These are phyloP conservation scores for Dionaea muscipula DNA, from an alignment of 179 eudicot genomes.

Conservation along the genomic window DNA sequence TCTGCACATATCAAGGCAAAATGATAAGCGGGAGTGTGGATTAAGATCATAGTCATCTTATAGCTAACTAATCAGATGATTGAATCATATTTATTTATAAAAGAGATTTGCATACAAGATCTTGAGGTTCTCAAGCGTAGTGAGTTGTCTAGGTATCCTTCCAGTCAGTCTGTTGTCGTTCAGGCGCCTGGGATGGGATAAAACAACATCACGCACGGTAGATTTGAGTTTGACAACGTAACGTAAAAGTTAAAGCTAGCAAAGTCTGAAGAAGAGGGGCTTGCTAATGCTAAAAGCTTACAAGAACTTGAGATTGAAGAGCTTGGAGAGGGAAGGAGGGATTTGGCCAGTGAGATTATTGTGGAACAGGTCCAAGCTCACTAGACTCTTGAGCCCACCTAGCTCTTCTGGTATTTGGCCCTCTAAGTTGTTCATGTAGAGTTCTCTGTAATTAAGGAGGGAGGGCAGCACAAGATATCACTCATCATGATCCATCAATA, in stretches of 20 bases:
- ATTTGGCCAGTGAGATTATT: conserved; percentile 57
- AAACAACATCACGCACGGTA: background rate
- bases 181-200: conserved; percentile 28
- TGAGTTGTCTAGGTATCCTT: conserved; percentile 53
- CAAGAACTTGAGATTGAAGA: conserved; percentile 52
- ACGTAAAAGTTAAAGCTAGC: background rate
- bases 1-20: conserved; percentile 20
- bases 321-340: conserved; percentile 46
- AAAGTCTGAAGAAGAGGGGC: background rate
- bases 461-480: background rate
- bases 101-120: conserved; percentile 30
- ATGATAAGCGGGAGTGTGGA: background rate
- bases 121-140: conserved; percentile 56
- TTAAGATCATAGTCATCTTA: no score
- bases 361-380: conserved; percentile 55
- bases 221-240: background rate
- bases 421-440: conserved; percentile 55
- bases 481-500: background rate
- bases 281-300: no score
- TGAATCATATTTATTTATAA: background rate
- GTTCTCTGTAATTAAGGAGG: conserved; percentile 28
- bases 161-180: conserved; percentile 54
- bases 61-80: no score
- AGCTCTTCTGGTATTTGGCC: conserved; percentile 54
- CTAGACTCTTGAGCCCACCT: conserved; percentile 51